Evolutionary conservation across 192 early-diverging fungal species (phyloP).

Genomic region (Radiomyces spectabilis): DNA sequence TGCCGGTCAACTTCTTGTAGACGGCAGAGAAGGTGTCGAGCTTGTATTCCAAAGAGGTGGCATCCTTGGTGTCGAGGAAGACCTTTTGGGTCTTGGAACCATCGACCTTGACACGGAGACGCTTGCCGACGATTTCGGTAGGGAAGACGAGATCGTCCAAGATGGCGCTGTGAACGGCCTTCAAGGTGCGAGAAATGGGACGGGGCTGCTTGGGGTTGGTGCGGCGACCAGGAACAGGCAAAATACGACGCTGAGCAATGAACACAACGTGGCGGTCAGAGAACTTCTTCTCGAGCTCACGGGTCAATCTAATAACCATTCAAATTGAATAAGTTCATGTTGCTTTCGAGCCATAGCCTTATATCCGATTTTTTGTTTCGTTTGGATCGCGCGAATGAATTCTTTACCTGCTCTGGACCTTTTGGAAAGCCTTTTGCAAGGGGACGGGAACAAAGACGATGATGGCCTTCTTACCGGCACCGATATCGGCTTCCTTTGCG

Average conservation of each 20-base stretch:
- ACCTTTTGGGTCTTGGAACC: conserved; percentile 93
- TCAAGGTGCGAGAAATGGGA: conserved; percentile 94
- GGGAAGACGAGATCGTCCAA: conserved; percentile 98
- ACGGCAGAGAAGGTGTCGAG: conserved; percentile 93
- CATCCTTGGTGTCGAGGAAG: conserved; percentile 97
- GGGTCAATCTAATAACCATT: conserved; percentile 67
- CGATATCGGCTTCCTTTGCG: conserved; percentile 96
- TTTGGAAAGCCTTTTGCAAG: conserved; percentile 89
- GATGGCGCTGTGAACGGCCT: conserved; percentile 92
- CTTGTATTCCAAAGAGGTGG: conserved; percentile 96
- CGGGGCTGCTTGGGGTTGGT: conserved; percentile 88
- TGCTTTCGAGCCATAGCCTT: too few species aligned
- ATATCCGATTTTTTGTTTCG: too few species aligned
- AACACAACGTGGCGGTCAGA: conserved; percentile 97
- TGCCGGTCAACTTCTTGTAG: conserved; percentile 93
- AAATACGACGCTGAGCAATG: conserved; percentile 87
- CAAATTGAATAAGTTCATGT: too few species aligned
- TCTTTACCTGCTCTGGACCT: conserved; percentile 59
- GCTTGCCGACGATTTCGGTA: conserved; percentile 98
- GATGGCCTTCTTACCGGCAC: conserved; percentile 93
- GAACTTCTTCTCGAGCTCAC: conserved; percentile 99
- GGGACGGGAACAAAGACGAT: conserved; percentile 97
- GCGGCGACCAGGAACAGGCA: conserved; percentile 86
- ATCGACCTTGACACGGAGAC: conserved; percentile 93
- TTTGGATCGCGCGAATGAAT: neutral